Evolutionary conservation across 2,329 filamentous ascomycete genomes (phyloP), one percentile per base, ranked within the genome.

Genomic region (Cercospora sp.): DNA sequence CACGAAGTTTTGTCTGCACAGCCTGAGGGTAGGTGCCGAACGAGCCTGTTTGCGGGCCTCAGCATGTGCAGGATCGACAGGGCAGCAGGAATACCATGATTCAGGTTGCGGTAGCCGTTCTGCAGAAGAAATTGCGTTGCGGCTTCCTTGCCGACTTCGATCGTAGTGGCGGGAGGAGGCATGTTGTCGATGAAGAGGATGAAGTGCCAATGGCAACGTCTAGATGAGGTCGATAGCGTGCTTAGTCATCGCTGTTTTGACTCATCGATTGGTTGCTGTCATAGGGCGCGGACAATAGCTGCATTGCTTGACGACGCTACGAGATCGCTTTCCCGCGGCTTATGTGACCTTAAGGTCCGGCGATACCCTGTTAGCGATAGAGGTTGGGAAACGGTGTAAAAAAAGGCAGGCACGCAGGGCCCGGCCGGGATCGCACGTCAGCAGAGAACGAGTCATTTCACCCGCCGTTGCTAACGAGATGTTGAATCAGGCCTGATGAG

Each of bases 1-100:
- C 75, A 16, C 86, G 88, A 21, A 90, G 84, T 61, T 84, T 84
- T 13, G 85, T 79, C 16, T 85, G 86, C 68, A 97, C 84, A 21
- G 80, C 77, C 9, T 80, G 82, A 3, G 94, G 93, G 74, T 90
- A 89, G 1, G 90, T 89, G 37, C 94, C 94, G 77, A 92, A 97
- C 0, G 93, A 96, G 60, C 92, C 91, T 88, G 24, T 16, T 18
- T 40, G 12, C 12, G 13, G 34, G 26, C 26, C 32, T 70, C 24
- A 70, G 53, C 49, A 12, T 32, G 16, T 32, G 26, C 9, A 21
- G 2, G 8, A 21, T 13, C 30, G 30, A 30, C 5, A 16, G 6
- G 12, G 34, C 34, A 40, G 57, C 34, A 66, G 13, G 69, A 77
- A 72, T 81, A 91, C 91, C 92, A 76, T 96, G 90, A 78, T 96